Evolutionary conservation across 2,329 filamentous ascomycete species (phyloP), one percentile per base, ranked within the genome.

Genomic region (Exophiala sideris): DNA sequence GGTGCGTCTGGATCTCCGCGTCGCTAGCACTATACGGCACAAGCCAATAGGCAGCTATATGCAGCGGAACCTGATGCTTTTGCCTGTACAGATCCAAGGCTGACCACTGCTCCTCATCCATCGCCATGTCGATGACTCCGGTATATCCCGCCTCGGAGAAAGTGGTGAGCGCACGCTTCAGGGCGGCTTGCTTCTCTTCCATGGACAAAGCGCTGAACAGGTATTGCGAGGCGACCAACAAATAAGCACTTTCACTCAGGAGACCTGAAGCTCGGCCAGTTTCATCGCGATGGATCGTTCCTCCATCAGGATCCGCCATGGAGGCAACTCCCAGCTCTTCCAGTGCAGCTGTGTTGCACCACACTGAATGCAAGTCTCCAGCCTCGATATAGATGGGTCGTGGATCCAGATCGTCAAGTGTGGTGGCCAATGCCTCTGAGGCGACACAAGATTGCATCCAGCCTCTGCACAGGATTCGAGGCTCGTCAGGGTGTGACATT

Each of bases 71-170:
- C 1, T 57, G 39, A 1, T 68, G 62, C 12, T 63, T 58, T 16
- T 65, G 53, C 20, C 76, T 66, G 16, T 75, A 66, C 3, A 66
- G 62, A 5, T 73, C 64, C n/a, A 78, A 60, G 0, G 74, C 68
- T 36, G 71, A 70, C 76, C 76, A 79, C 1, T 68, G 67, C 12
- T 67, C 66, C 29, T 77, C 74, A 46, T 78, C 75, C 76, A 78
- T 78, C n/a, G 75, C 76, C 76, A 79, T 78, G 8, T 79, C 76
- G 6, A 78, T 69, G 20, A 76, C 65, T 2, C 76, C 74, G 0
- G 76, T 78, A 48, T 74, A 76, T 1, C 76, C 76, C 0, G 71
- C 71, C 0, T 67, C 63, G 18, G 71, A 71, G 50, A 77, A 78
- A 0, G 62, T 52, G 32, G 74, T 67, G 1, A 74, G 75, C 1